These are phyloP conservation scores for Tephrocybe sp. DNA, from an alignment of 768 basidiomycete genomes.

Conservation along the genomic window DNA sequence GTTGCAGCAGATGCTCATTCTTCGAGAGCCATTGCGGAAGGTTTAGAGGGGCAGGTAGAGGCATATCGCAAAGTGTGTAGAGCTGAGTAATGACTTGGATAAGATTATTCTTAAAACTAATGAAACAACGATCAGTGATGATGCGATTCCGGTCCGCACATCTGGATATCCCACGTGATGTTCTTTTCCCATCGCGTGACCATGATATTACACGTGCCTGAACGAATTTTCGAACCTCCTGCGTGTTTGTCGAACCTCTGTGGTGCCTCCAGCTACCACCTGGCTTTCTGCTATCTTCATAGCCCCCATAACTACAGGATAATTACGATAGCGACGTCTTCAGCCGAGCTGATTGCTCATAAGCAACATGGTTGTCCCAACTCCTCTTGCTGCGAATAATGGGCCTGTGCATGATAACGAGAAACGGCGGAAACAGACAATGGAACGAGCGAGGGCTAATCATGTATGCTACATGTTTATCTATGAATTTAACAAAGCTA, in stretches of 20 bases:
- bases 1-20: conserved; percentile 77
- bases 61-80: conserved; percentile 42
- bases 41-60: conserved; percentile 80
- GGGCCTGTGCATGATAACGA: conserved; percentile 33
- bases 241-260: conserved; percentile 12
- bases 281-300: not conserved
- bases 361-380: conserved; percentile 30
- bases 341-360: not conserved
- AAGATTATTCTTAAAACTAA: not conserved
- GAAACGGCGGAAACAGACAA: conserved; percentile 44
- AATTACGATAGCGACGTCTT: not conserved
- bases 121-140: not conserved
- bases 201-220: conserved; percentile 17
- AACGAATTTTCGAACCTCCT: conserved; percentile 14
- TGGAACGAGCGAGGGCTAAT: conserved; percentile 55
- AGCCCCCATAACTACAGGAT: not conserved
- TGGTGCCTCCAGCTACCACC: not conserved
- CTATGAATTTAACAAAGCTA: not conserved
- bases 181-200: conserved; percentile 17
- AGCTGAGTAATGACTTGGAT: not conserved
- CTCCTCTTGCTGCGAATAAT: conserved; percentile 22
- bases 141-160: not conserved
- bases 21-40: conserved; percentile 85
- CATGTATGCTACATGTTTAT: conserved; percentile 40
- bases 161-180: conserved; percentile 16